Evolutionary conservation across 208 protist genomes (phyloP), one percentile per base, ranked within the genome.

Genomic region (Strigomonas culicis): DNA sequence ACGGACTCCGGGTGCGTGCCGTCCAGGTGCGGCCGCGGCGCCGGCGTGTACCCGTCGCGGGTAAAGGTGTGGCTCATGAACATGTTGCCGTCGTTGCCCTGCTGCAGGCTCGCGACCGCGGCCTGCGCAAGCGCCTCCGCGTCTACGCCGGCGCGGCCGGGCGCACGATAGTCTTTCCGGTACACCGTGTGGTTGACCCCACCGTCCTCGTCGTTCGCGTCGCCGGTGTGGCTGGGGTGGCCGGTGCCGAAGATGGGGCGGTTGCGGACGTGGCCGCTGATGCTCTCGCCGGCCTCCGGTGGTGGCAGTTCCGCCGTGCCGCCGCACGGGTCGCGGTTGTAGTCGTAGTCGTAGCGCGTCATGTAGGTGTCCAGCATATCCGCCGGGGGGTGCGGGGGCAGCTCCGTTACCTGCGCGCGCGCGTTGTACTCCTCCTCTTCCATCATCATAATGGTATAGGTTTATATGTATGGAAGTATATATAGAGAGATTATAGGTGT

Each of bases 271-370:
- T 82, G 78, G 0, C 88, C 83, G 53, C 88, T 91, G n/a, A 94
- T 70, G 32, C 58, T 52, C 47, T 61, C 59, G 10, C 8, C 24
- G 27, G 49, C 56, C 46, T 13, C 28, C 47, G 34, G 0, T 11
- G 56, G 41, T 51, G 44, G 39, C 36, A 22, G 8, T 39, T 27
- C 21, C 4, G 7, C 8, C 17, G 19, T 44, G 13, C 56, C 59
- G 27, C 27, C 46, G 43, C 19, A 17, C n/a, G 71, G 63, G 24
- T 88, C 70, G 4, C 82, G 72, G 60, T 90, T 90, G 79, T 92
- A 95, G 74, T 92, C 85, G 74, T 95, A 92, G 72, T 95, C 88
- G 63, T 95, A 91, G 21, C 80, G 80, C 8, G 88, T 91, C 83
- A 95, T 90, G 80, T 76, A 92, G 15, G 78, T 60, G 47, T 87